Conservation (phyloP, 2,329 filamentous ascomycete species). For the Fusarium sarcochroum region DNA sequence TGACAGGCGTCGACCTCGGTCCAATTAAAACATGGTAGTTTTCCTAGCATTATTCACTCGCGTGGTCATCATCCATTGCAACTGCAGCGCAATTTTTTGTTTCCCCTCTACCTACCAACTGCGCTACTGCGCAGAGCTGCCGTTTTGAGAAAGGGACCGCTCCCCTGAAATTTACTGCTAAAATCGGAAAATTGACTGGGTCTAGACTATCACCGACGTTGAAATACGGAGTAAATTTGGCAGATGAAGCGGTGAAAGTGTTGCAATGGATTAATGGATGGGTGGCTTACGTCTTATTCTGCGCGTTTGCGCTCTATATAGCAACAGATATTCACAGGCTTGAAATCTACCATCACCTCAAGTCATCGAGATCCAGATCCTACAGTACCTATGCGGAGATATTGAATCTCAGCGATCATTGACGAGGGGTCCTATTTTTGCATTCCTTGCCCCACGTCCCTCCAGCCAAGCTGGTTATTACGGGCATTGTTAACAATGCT, state of each 20-base stretch:
- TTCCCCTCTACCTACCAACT: slow-evolving; percentile 5
- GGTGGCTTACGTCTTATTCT: slow-evolving; percentile 17
- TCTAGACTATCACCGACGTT: slow-evolving; percentile 18
- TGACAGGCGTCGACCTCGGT: slow-evolving; percentile 14
- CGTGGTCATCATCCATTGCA: slow-evolving; percentile 22
- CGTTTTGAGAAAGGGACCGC: slow-evolving; percentile 2
- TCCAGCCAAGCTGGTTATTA: background rate
- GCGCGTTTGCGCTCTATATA: slow-evolving; percentile 15
- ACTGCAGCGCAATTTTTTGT: slow-evolving; percentile 12
- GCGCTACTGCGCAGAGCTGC: slow-evolving; percentile 15
- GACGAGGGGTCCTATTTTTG: slow-evolving; percentile 3
- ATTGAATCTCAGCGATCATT: slow-evolving; percentile 14
- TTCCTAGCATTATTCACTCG: slow-evolving; percentile 28
- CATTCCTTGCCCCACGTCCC: slow-evolving; percentile 13
- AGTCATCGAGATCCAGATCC: background rate
- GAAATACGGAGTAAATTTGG: slow-evolving; percentile 11
- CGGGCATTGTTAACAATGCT: background rate
- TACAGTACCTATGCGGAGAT: background rate
- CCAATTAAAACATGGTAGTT: slow-evolving; percentile 33
- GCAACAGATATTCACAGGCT: background rate
- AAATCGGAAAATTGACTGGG: slow-evolving; percentile 20
- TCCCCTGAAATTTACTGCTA: slow-evolving; percentile 29
- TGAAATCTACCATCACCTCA: background rate
- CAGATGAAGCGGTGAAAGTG: slow-evolving; percentile 29
- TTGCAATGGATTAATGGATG: background rate